phyloP scores from a whole-genome alignment of 495 filamentous ascomycete species.

The Elasticomyces elasticus region DNA sequence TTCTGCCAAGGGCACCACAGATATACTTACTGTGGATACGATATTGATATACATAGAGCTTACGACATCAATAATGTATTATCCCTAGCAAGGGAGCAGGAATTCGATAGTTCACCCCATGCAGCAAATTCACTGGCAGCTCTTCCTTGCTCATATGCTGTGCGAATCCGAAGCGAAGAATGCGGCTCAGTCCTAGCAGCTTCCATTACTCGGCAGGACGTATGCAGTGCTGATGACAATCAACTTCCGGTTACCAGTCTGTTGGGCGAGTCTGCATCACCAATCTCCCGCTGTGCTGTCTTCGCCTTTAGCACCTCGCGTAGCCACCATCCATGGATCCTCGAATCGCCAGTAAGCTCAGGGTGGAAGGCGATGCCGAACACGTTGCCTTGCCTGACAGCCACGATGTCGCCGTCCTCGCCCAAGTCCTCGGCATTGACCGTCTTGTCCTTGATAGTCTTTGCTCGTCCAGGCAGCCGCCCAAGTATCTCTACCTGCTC shows the following conservation, averaged over 20 bases:
- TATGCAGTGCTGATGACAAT: no score
- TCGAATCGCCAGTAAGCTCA: conserved; percentile 76
- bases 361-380: conserved; percentile 97
- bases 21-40: not conserved
- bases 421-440: conserved; percentile 40
- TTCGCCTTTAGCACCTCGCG: conserved; percentile 46
- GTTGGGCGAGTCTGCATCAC: no score
- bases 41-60: not conserved
- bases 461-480: conserved; percentile 38
- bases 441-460: conserved; percentile 29
- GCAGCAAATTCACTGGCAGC: no score
- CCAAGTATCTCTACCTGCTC: conserved; percentile 49
- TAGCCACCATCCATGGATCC: conserved; percentile 95
- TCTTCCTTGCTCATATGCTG: no score
- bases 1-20: no score
- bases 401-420: conserved; percentile 72
- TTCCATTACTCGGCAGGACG: no score
- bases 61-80: not conserved
- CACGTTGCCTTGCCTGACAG: conserved; percentile 84
- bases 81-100: no score
- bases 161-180: no score
- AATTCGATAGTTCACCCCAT: no score
- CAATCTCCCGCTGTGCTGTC: not conserved
- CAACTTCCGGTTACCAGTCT: no score
- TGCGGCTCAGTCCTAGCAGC: no score